A percentile compares a stretch with the other conserved stretches of the same genome.
phyloP scores from a whole-genome alignment of 805 yeast species.

The Metschnikowia sp. region DNA sequence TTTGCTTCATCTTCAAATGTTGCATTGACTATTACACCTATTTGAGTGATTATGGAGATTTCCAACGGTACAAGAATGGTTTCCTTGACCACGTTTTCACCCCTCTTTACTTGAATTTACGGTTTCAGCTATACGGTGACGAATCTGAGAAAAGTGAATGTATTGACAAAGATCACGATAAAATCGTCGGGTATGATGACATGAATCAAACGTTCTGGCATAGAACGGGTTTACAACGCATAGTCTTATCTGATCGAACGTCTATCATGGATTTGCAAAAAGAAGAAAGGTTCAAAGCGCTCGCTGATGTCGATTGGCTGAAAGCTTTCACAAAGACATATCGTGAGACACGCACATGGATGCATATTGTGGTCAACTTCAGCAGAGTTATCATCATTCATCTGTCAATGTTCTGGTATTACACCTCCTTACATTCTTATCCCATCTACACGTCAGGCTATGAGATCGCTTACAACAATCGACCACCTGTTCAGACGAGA shows the following conservation, averaged over 20 bases:
- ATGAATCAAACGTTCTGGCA: constrained; percentile 88
- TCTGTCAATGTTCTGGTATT: constrained; percentile 72
- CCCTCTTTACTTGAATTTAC: constrained; percentile 64
- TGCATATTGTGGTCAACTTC: constrained; percentile 90
- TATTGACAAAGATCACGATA: constrained; percentile 60
- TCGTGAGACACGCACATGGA: constrained; percentile 96
- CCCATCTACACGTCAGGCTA: constrained; percentile 62
- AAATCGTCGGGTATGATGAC: constrained; percentile 83
- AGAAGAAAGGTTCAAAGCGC: constrained; percentile 50
- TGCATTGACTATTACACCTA: constrained; percentile 66
- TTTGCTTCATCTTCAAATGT: constrained; percentile 81
- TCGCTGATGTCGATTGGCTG: constrained; percentile 62
- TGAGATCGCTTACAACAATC: constrained; percentile 49
- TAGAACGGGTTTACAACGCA: constrained; percentile 59
- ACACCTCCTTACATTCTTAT: constrained; percentile 65
- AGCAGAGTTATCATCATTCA: constrained; percentile 72
- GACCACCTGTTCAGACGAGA: constrained; percentile 55
- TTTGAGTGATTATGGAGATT: constrained; percentile 27
- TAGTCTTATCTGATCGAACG: constrained; percentile 43
- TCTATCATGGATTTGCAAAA: constrained; percentile 53
- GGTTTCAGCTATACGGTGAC: constrained; percentile 50
- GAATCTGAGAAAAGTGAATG: constrained; percentile 43
- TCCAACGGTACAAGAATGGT: constrained; percentile 25
- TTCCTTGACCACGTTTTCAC: constrained; percentile 69
- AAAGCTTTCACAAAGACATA: constrained; percentile 84